Base-by-base conservation (phyloP, 768 basidiomycete species). In the Hysterangium stoloniferum region DNA sequence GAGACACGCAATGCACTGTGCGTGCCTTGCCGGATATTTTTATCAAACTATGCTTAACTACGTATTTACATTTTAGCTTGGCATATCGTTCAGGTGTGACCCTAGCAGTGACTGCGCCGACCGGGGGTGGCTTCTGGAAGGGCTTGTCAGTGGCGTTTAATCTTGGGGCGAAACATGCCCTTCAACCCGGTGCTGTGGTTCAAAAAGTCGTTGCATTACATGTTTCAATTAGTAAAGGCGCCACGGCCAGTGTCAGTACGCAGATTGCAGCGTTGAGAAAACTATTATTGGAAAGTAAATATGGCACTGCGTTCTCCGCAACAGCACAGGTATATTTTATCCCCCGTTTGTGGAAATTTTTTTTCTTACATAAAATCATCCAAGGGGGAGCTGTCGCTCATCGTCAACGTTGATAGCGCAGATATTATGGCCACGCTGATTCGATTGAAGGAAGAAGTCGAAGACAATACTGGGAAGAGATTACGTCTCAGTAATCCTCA, bases 261-360 rank as follows among this genome's bases (percentile, higher is more conserved):
- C 80, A 91, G 57, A 82, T 95, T 54, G 83, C 82, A 12, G 71
- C 79, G 4, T 67, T 96, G 38, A 75, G 91, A 1, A 69, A 74
- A 6, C 67, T 91, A 33, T 68, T 95, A 6, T 67, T 82, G 54
- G 73, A 75, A 33, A 72, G 75, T 67, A 80, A 79, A 59, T 71
- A 79, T 48, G 78, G 75, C 4, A 57, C 66, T 51, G 78, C 77
- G 71, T 79, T 84, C 60, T 73, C 66, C 56, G 70, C 71, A 54
- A 80, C 78, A 24, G 73, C 76, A 11, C 73, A 79, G 71, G 78
- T 76, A 57, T 8, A 9, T 33, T 22, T 43, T 53, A 7, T 13
- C 12, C 35, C 38, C 2, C 27, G 46, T 28, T 9, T 5, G 4
- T 20, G 19, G 19, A 29, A 6, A 47, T 29, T 28, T 6, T 11